Conservation (phyloP, 345 rosid genomes). For the Hypericum perforatum region DNA sequence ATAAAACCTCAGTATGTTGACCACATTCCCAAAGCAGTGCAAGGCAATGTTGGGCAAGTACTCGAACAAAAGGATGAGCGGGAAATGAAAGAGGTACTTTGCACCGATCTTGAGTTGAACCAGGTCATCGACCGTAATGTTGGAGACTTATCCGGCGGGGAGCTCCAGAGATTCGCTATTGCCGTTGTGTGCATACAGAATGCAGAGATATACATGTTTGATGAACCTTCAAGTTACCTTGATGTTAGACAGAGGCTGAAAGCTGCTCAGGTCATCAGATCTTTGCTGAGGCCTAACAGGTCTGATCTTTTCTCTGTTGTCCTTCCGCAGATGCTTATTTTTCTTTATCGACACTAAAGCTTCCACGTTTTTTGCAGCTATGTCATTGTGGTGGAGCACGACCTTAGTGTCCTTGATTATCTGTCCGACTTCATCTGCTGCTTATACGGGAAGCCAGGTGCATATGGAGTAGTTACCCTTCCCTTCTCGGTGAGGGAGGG, state of each 20-base stretch:
- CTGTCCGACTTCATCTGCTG: constrained; percentile 96
- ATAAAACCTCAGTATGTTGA: constrained; percentile 99
- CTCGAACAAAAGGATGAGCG: constrained; percentile 93
- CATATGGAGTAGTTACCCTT: constrained; percentile 95
- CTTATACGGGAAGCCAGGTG: constrained; percentile 97
- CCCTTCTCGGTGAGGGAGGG: constrained; percentile 99
- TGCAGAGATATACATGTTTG: constrained; percentile 99
- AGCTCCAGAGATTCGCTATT: constrained; percentile 95
- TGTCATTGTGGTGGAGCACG: constrained; percentile 98
- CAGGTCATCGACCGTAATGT: constrained; percentile 90
- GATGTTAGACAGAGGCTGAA: constrained; percentile 98
- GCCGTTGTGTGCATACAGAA: constrained; percentile 90
- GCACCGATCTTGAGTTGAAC: constrained; percentile 76
- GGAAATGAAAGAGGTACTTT: constrained; percentile 59
- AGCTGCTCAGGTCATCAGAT: constrained; percentile 91
- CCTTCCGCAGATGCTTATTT: not conserved
- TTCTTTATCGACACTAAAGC: not conserved
- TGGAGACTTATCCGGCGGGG: constrained; percentile 94
- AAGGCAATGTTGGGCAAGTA: constrained; percentile 88
- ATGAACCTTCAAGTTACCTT: constrained; percentile 98
- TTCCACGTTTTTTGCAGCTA: constrained; percentile 45
- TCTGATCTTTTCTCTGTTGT: constrained; percentile 17
- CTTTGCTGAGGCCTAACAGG: constrained; percentile 86
- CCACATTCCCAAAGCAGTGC: constrained; percentile 92
- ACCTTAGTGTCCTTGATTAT: constrained; percentile 93